Percentiles rank a stretch among this genome's conserved stretches.
Evolutionary conservation across 176 grass and related monocot species (phyloP).

Genomic region (Oryza rufipogon): DNA sequence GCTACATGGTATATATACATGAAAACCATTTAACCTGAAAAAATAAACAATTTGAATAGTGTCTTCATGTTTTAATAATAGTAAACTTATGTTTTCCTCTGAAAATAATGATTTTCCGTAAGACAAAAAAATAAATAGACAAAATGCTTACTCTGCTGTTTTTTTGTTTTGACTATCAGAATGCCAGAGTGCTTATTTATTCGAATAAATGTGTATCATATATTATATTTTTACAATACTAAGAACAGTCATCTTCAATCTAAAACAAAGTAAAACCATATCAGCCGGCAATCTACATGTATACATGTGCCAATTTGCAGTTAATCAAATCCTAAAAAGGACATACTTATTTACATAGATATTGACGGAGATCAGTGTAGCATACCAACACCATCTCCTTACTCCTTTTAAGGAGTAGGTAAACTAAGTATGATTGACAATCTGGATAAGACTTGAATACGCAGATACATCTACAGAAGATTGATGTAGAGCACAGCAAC

Average conservation of each 20-base stretch:
- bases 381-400: neutral
- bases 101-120: neutral
- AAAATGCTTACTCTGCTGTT: neutral
- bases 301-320: neutral
- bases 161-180: neutral
- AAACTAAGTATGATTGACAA: neutral
- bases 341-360: neutral
- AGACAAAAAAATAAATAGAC: neutral
- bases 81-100: neutral
- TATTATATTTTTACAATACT: neutral
- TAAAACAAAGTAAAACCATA: neutral
- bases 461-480: neutral
- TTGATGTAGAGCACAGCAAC: neutral
- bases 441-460: neutral
- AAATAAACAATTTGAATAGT: neutral
- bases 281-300: neutral
- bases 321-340: neutral
- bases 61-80: constrained; percentile 8
- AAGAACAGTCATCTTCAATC: neutral
- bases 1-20: neutral
- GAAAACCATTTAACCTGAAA: neutral
- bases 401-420: neutral
- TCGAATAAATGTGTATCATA: neutral
- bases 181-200: neutral
- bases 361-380: neutral